Evolutionary conservation across 2,329 filamentous ascomycete genomes (phyloP).

Genomic region (Colletotrichum sansevieriae): DNA sequence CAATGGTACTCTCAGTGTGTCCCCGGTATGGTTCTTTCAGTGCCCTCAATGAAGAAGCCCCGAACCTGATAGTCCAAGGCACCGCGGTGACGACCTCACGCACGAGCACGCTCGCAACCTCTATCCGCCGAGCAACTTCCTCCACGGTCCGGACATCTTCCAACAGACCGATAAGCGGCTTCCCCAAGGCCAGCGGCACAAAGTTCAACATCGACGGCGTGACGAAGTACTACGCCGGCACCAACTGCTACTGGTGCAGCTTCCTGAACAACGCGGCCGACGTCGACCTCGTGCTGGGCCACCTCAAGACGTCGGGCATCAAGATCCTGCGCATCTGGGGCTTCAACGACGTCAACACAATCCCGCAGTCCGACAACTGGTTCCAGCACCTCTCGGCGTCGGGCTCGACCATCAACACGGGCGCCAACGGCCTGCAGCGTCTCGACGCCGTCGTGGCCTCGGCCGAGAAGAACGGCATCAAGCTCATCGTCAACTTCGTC

Average conservation of each 20-base stretch:
- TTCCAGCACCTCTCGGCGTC: constrained; percentile 65
- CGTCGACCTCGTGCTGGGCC: constrained; percentile 65
- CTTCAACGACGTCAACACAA: constrained; percentile 68
- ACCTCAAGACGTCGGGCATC: constrained; percentile 63
- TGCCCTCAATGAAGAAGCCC: no score
- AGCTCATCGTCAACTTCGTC: constrained; percentile 74
- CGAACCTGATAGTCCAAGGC: not conserved
- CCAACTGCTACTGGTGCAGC: constrained; percentile 69
- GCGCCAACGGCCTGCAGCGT: constrained; percentile 68
- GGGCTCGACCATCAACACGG: constrained; percentile 71
- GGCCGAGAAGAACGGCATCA: constrained; percentile 70
- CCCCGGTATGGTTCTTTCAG: constrained; percentile 44
- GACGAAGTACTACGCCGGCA: constrained; percentile 64
- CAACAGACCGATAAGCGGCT: constrained; percentile 40
- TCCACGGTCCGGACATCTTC: constrained; percentile 38
- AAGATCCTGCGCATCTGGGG: constrained; percentile 73
- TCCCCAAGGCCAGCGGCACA: constrained; percentile 46
- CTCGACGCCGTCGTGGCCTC: constrained; percentile 74
- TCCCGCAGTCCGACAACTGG: constrained; percentile 49
- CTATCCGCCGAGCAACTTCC: constrained; percentile 30
- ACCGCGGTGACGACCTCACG: constrained; percentile 37
- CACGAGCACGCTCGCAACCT: constrained; percentile 35
- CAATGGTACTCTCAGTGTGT: constrained; percentile 55
- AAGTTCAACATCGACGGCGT: constrained; percentile 59
- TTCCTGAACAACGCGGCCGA: constrained; percentile 68